Evolutionary conservation across 1,139 yeast species (phyloP), one percentile per base, ranked within the genome.

Genomic region (Blastobotrys persicus): DNA sequence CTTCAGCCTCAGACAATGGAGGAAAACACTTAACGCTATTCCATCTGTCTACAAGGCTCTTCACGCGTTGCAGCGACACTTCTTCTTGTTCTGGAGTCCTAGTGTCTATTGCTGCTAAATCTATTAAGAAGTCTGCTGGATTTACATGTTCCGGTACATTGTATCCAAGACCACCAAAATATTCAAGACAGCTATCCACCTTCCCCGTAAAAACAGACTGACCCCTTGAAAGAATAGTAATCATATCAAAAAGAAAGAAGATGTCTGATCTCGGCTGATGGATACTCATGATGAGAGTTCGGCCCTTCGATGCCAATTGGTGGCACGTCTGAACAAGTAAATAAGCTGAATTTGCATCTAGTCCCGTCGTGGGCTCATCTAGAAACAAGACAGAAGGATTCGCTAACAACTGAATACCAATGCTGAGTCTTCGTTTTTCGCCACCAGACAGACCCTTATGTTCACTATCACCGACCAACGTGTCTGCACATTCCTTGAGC

Each of bases 331-430:
- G 73, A n/a, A 87, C 78, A 43, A 88, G 70, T 52, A 81, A 71
- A 56, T 75, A 79, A 0, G 95, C 89, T 9, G 89, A 81, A 48
- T 82, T 80, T 2, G 95, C 84, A 64, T 88, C 96, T 31, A 88
- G 70, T 0, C 96, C 96, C 0, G 96, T 87, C 0, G 96, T 88
- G 1, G 96, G 95, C 60, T 88, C 96, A 64, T 88, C 96, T 42
- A 88, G 69, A 59, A 88, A 87, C 54, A 88, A 67, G 1, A 88
- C 70, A 0, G 91, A 81, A 0, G 96, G 96, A 55, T 81, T 83
- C 1, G 87, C 78, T 31, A 88, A 70, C 58, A 88, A 69, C 63
- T 88, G 96, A 16, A 86, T 81, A 0, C 89, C 96, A 47, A 88
- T 78, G 48, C 89, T 82, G 1, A 87, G 74, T 53, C 96, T 68